phyloP scores from a whole-genome alignment of 768 basidiomycete genomes.

The Lactarius pseudohatsudake region DNA sequence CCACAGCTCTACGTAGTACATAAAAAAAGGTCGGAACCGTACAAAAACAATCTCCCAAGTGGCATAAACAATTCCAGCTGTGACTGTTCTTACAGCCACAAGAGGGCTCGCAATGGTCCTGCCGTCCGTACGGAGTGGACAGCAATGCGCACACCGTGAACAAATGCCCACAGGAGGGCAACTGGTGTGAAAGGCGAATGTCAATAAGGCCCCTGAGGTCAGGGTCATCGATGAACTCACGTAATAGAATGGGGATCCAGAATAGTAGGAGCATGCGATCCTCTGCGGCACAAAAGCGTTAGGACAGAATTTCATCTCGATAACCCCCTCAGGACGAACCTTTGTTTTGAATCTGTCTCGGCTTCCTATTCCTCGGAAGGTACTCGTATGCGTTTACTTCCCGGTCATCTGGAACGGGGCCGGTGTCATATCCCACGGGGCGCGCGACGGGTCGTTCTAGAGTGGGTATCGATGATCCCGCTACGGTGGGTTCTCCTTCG shows the following conservation, averaged over 20 bases:
- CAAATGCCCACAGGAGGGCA: slow-evolving; percentile 38
- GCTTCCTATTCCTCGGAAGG: slow-evolving; percentile 47
- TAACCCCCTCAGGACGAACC: slow-evolving; percentile 45
- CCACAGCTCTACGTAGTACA: slow-evolving; percentile 13
- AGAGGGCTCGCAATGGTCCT: slow-evolving; percentile 23
- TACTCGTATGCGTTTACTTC: slow-evolving; percentile 72
- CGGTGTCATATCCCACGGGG: slow-evolving; percentile 45
- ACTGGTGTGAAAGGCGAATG: slow-evolving; percentile 26
- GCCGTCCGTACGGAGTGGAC: slow-evolving; percentile 27
- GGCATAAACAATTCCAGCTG: not conserved
- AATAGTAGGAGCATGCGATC: slow-evolving; percentile 84
- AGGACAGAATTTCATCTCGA: not conserved
- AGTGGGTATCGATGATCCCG: slow-evolving; percentile 30
- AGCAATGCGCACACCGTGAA: slow-evolving; percentile 32
- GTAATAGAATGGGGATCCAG: slow-evolving; percentile 81
- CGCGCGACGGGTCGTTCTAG: slow-evolving; percentile 36
- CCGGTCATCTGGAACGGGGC: slow-evolving; percentile 52
- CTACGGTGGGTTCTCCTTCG: slow-evolving; percentile 30
- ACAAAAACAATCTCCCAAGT: slow-evolving; percentile 6
- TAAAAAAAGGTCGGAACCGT: not conserved
- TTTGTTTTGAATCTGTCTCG: slow-evolving; percentile 59
- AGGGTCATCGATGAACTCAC: slow-evolving; percentile 47
- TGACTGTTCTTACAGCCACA: slow-evolving; percentile 21
- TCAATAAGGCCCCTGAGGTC: slow-evolving; percentile 2
- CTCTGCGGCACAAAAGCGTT: slow-evolving; percentile 43